These are phyloP conservation scores for Spatholobus suberectus DNA, from an alignment of 306 rosid species.

Conservation along the genomic window DNA sequence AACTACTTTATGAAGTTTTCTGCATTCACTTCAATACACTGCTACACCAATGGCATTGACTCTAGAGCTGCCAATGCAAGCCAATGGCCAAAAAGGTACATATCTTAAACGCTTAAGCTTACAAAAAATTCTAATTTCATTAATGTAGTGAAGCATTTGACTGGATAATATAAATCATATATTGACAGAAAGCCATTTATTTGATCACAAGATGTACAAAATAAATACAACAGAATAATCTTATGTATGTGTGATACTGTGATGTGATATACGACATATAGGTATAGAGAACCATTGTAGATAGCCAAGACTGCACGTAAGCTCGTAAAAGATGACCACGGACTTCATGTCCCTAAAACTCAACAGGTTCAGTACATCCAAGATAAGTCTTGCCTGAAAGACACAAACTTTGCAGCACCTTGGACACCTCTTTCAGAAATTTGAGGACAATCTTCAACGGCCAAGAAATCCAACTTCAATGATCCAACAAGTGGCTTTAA, in stretches of 20 bases:
- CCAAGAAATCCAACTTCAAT: constrained; percentile 68
- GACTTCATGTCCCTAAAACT: constrained; percentile 22
- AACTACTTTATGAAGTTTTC: background rate
- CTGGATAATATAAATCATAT: constrained; percentile 5
- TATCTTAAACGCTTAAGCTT: background rate
- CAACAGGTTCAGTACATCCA: constrained; percentile 75
- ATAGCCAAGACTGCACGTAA: background rate
- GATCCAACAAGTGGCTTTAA: constrained; percentile 79
- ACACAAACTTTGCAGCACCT: constrained; percentile 73
- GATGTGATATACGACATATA: background rate
- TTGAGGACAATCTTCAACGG: constrained; percentile 87
- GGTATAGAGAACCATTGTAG: constrained; percentile 16
- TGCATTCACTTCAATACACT: background rate
- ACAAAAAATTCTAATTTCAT: background rate
- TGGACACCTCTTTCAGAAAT: constrained; percentile 79
- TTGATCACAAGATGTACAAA: constrained; percentile 36
- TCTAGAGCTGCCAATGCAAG: background rate
- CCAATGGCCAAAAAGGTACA: background rate
- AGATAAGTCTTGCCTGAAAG: constrained; percentile 81
- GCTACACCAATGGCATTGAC: background rate
- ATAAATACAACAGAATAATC: constrained; percentile 22
- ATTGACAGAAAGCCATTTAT: background rate
- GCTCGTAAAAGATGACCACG: background rate
- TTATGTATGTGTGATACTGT: background rate
- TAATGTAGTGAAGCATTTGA: constrained; percentile 2